A percentile compares a stretch with the other conserved stretches of the same genome.
Evolutionary conservation across 805 yeast genomes (phyloP).

Genomic region (Candida tammaniensis): DNA sequence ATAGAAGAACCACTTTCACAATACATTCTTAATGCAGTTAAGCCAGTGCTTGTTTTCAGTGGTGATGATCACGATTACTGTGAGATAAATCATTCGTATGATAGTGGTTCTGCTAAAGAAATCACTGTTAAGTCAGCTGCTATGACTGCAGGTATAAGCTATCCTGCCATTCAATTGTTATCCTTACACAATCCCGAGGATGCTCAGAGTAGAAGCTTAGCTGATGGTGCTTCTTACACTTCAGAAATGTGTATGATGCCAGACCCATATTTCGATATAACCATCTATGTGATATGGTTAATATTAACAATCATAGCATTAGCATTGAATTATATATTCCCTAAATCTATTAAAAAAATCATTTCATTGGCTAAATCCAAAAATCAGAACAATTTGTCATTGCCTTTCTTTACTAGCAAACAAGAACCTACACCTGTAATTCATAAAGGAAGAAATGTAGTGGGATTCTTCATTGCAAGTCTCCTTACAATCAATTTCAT

Average conservation of each 20-base stretch:
- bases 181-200: constrained; percentile 40
- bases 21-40: constrained; percentile 52
- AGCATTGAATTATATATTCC: constrained; percentile 10
- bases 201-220: constrained; percentile 6
- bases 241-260: constrained; percentile 59
- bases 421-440: background rate
- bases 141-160: constrained; percentile 40
- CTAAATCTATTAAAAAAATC: background rate
- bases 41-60: constrained; percentile 71
- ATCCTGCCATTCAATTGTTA: constrained; percentile 42
- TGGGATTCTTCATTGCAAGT: background rate
- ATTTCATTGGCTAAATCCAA: background rate
- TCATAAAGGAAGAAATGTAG: too few species aligned
- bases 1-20: constrained; percentile 57
- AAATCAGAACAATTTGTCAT: background rate
- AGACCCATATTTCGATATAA: constrained; percentile 46
- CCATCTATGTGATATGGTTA: constrained; percentile 26
- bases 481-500: background rate
- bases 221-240: constrained; percentile 18
- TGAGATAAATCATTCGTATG: constrained; percentile 55
- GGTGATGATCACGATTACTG: constrained; percentile 99
- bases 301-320: constrained; percentile 15
- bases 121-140: constrained; percentile 38
- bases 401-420: constrained; percentile 1
- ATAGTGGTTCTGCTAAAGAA: constrained; percentile 21